Conservation (phyloP, 2,329 filamentous ascomycete genomes). For the Tolypocladium tundrense region DNA sequence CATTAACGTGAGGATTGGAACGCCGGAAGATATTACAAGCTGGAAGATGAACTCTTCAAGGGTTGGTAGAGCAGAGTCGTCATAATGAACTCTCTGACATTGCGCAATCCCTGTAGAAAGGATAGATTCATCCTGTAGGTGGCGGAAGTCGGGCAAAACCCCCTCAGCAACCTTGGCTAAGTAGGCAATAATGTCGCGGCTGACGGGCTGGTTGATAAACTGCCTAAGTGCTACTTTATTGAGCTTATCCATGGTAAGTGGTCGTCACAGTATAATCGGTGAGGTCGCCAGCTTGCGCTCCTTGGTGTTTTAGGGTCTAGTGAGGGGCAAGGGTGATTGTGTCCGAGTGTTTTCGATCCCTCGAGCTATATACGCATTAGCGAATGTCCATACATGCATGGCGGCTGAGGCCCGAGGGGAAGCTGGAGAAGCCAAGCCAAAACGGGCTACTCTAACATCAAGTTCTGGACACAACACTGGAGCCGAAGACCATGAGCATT, state of each 20-base stretch:
- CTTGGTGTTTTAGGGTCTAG: too few species aligned
- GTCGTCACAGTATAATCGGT: conserved; percentile 35
- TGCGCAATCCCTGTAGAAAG: too few species aligned
- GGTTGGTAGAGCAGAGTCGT: conserved; percentile 49
- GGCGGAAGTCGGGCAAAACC: conserved; percentile 63
- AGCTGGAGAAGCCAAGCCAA: too few species aligned
- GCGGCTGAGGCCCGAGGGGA: too few species aligned
- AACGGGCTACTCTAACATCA: too few species aligned
- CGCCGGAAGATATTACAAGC: conserved; percentile 84
- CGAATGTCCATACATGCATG: too few species aligned
- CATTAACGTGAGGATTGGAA: conserved; percentile 96
- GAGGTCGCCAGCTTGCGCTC: background rate
- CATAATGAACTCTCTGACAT: too few species aligned
- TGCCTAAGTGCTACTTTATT: conserved; percentile 69
- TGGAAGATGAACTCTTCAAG: conserved; percentile 87
- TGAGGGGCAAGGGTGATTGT: too few species aligned
- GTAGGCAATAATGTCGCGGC: conserved; percentile 66
- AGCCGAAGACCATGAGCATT: too few species aligned
- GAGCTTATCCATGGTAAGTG: conserved; percentile 41
- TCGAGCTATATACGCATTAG: too few species aligned
- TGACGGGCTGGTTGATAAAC: conserved; percentile 70
- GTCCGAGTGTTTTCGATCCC: too few species aligned
- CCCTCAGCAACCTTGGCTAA: conserved; percentile 63
- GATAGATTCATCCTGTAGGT: conserved; percentile 14
- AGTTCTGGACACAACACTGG: too few species aligned